Conservation (phyloP, 768 basidiomycete species). For the Inosperma sp. region DNA sequence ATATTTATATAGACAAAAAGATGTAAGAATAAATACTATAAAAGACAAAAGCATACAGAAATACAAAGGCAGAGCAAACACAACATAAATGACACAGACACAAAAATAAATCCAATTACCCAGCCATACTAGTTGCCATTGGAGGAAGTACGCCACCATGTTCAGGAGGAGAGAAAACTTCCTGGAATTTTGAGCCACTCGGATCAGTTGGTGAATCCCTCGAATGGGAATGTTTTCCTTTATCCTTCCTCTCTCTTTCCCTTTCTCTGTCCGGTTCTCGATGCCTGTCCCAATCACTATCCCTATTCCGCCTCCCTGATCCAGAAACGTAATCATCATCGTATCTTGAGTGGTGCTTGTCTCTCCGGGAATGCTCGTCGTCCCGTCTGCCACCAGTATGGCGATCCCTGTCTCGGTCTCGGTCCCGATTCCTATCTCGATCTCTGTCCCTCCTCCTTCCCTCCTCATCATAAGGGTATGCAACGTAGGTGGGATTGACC, state of each 20-base stretch:
- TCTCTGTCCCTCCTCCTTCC: too few species aligned
- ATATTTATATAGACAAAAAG: too few species aligned
- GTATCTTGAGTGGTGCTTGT: slow-evolving; percentile 8
- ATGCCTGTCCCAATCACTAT: slow-evolving; percentile 13
- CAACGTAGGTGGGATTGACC: slow-evolving; percentile 15
- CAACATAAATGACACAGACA: too few species aligned
- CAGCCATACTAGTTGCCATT: too few species aligned
- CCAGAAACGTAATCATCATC: not conserved
- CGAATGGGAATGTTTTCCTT: slow-evolving; percentile 3
- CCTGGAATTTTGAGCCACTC: slow-evolving; percentile 25
- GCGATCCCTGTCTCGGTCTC: slow-evolving; percentile 17
- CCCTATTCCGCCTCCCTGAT: slow-evolving; percentile 8
- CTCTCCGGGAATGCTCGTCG: slow-evolving; percentile 18
- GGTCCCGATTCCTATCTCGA: slow-evolving; percentile 9
- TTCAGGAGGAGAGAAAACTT: slow-evolving; percentile 25
- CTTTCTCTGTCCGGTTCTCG: slow-evolving; percentile 5
- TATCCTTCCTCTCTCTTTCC: slow-evolving; percentile 6
- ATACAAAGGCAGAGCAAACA: too few species aligned
- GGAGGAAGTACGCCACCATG: too few species aligned
- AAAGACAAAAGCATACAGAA: too few species aligned
- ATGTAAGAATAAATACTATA: too few species aligned
- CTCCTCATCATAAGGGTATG: slow-evolving; percentile 22
- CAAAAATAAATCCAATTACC: too few species aligned
- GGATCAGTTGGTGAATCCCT: slow-evolving; percentile 15
- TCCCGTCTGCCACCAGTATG: slow-evolving; percentile 19